phyloP scores from a whole-genome alignment of 768 basidiomycete genomes.

The Tulasnella calospora region DNA sequence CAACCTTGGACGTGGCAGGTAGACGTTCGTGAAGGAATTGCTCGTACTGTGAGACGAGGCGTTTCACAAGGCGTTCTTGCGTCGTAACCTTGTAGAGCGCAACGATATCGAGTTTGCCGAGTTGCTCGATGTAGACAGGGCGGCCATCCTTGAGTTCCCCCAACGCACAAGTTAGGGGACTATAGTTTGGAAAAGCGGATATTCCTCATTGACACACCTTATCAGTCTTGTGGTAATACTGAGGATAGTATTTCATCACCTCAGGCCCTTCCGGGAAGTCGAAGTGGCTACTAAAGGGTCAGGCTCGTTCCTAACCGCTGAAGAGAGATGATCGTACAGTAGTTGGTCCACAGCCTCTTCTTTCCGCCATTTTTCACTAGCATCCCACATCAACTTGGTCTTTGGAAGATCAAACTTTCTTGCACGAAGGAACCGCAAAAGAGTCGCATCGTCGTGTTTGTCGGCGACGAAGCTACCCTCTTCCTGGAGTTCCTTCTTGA shows the following conservation, averaged over 20 bases:
- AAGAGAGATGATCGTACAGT: conserved; percentile 47
- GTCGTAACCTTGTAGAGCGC: conserved; percentile 79
- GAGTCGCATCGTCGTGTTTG: conserved; percentile 64
- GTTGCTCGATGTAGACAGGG: conserved; percentile 90
- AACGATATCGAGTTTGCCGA: conserved; percentile 82
- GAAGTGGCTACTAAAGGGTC: conserved; percentile 55
- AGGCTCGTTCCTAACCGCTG: not conserved
- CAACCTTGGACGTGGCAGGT: conserved; percentile 61
- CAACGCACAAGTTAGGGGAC: not conserved
- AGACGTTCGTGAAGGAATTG: conserved; percentile 74
- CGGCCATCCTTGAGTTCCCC: conserved; percentile 67
- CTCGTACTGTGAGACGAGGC: conserved; percentile 91
- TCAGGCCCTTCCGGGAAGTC: conserved; percentile 75
- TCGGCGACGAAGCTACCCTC: conserved; percentile 58
- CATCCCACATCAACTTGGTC: conserved; percentile 78
- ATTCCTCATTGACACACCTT: conserved; percentile 49
- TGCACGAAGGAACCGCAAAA: conserved; percentile 82
- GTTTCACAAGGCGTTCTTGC: conserved; percentile 79
- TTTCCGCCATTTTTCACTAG: conserved; percentile 84
- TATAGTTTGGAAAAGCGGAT: not conserved
- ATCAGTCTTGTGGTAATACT: conserved; percentile 94
- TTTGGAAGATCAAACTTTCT: conserved; percentile 82
- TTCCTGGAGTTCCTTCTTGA: conserved; percentile 58
- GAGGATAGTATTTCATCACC: conserved; percentile 91
- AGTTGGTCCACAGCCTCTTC: conserved; percentile 78